Percentiles rank a stretch among this genome's conserved stretches.
Conservation (phyloP, 768 basidiomycete genomes). For the Termitomyces sp. region DNA sequence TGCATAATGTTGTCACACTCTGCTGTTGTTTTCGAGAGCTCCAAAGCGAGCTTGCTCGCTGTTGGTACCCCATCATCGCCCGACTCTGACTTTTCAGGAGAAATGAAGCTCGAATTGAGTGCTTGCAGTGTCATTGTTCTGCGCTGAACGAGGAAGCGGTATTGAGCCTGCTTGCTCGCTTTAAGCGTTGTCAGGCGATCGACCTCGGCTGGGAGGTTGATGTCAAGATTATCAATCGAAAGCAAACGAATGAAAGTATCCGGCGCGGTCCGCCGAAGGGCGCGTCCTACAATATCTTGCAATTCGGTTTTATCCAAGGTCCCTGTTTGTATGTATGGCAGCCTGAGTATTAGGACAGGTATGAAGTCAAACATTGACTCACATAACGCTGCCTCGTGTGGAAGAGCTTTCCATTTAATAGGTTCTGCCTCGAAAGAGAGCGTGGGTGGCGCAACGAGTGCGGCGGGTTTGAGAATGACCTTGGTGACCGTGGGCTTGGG, state of each 20-base stretch:
- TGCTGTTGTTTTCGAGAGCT: slow-evolving; percentile 55
- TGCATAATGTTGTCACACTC: slow-evolving; percentile 55
- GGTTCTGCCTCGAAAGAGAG: slow-evolving; percentile 53
- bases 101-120: slow-evolving; percentile 46
- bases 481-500: slow-evolving; percentile 6
- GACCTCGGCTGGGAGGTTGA: slow-evolving; percentile 51
- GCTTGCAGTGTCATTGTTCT: slow-evolving; percentile 71
- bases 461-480: slow-evolving; percentile 19
- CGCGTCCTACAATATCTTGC: slow-evolving; percentile 66
- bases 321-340: slow-evolving; percentile 26
- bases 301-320: slow-evolving; percentile 58
- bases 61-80: slow-evolving; percentile 35
- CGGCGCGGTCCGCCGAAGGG: slow-evolving; percentile 62
- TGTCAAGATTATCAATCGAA: slow-evolving; percentile 56
- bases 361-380: slow-evolving; percentile 21
- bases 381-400: slow-evolving; percentile 65
- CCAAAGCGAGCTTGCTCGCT: slow-evolving; percentile 40
- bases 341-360: background rate
- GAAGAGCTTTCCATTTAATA: slow-evolving; percentile 64
- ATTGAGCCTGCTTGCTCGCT: slow-evolving; percentile 53
- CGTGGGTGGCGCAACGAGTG: slow-evolving; percentile 42
- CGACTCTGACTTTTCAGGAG: slow-evolving; percentile 28
- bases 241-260: slow-evolving; percentile 71
- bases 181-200: slow-evolving; percentile 52
- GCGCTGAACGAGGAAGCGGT: slow-evolving; percentile 61